phyloP scores from a whole-genome alignment of 1,139 yeast species.

The Yamadazyma triangularis region DNA sequence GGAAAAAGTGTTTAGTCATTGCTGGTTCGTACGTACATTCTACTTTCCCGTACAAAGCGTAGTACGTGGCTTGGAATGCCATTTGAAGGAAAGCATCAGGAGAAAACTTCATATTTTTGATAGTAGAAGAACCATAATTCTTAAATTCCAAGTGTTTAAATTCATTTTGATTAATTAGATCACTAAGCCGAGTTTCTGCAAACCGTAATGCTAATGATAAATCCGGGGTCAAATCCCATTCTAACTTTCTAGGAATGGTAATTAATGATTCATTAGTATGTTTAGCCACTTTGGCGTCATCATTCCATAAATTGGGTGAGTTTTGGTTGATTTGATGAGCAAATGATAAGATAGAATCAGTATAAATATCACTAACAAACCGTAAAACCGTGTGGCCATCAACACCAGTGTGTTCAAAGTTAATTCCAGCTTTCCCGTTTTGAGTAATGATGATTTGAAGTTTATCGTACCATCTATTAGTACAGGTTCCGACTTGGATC shows the following conservation, averaged over 20 bases:
- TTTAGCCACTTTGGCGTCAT: conserved; percentile 6
- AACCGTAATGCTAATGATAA: conserved; percentile 76
- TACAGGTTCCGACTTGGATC: conserved; percentile 88
- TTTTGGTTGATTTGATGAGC: conserved; percentile 79
- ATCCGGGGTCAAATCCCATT: conserved; percentile 80
- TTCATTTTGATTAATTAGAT: conserved; percentile 85
- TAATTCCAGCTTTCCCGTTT: conserved; percentile 90
- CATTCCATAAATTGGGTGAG: conserved; percentile 74
- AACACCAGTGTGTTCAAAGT: conserved; percentile 93
- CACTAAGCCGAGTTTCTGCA: conserved; percentile 87
- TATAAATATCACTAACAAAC: conserved; percentile 84
- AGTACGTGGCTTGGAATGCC: conserved; percentile 92
- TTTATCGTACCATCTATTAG: conserved; percentile 94
- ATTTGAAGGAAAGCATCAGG: conserved; percentile 95
- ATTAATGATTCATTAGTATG: conserved; percentile 30
- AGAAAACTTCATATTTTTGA: conserved; percentile 81
- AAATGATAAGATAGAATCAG: conserved; percentile 83
- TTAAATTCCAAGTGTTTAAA: conserved; percentile 77
- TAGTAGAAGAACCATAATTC: conserved; percentile 69
- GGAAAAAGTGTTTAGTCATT: conserved; percentile 83
- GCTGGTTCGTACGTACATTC: conserved; percentile 96
- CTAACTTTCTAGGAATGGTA: conserved; percentile 79
- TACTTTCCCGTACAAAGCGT: conserved; percentile 86
- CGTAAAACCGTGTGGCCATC: conserved; percentile 92
- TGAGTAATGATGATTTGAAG: conserved; percentile 84